Base-by-base conservation (phyloP, 2,329 filamentous ascomycete species). In the Fusarium papillatum region DNA sequence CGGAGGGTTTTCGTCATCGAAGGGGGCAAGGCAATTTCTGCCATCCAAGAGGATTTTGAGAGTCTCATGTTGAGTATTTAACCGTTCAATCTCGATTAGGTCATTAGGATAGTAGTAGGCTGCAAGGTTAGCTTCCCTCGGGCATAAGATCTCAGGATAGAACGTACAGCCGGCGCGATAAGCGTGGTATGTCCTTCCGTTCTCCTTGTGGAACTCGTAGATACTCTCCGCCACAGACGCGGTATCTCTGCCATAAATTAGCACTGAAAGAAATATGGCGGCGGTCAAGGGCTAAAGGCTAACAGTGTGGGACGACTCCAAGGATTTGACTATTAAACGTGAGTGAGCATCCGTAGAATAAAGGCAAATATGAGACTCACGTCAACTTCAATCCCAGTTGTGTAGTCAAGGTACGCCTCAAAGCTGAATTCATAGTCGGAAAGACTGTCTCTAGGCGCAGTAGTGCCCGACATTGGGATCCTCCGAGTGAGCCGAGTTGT, bases 341-440 rank as follows among this genome's bases (percentile, higher is more conserved):
- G 19, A 70, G 57, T 70, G 19, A 70, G 68, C 36, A 70, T 19
- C 11, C 38, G 36, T 26, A 8, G n/a, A 50, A 55, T 19, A 9
- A 46, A 39, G 43, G 34, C 31, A 17, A 22, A 26, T 16, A 29
- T 26, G 31, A 62, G 57, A 67, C 68, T 70, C 55, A 70, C 68
- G 55, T 70, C 68, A 29, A 70, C 29, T 50, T 70, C 68, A 19
- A 70, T 70, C 14, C 64, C 39, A 22, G 55, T 53, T 11, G 43
- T 43, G 19, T 70, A 67, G 41, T 70, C 68, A 5, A 70, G 64
- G 29, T 70, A 70, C 11, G 63, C 38, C 55, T 70, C 68, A 17
- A 70, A 70, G 31, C 68, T 70, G 29, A 70, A 70, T n/a, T 66
- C 46, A 34, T 70, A 67, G 31, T 70, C 68, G 22, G 64, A 66